Evolutionary conservation across 768 basidiomycete species (phyloP).

Genomic region (Wakefieldia striispora): DNA sequence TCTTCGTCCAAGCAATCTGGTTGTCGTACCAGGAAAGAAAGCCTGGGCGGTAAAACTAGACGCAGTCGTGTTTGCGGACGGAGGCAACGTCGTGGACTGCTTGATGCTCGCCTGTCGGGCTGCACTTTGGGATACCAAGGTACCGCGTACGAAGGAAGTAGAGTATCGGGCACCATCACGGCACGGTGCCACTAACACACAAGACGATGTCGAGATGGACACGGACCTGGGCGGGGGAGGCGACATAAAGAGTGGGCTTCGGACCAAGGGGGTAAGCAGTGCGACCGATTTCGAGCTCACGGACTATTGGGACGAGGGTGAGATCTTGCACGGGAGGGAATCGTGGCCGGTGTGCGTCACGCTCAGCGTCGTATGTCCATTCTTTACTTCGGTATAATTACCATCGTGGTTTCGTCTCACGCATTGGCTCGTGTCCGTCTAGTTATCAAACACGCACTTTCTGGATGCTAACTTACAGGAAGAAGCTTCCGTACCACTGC

Average conservation of each 20-base stretch:
- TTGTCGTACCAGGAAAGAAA: slow-evolving; percentile 57
- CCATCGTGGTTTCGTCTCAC: background rate
- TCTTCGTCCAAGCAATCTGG: slow-evolving; percentile 63
- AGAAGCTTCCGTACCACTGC: slow-evolving; percentile 62
- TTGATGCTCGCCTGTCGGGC: slow-evolving; percentile 77
- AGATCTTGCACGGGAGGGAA: slow-evolving; percentile 56
- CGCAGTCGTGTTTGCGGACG: slow-evolving; percentile 67
- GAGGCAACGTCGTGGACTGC: slow-evolving; percentile 75
- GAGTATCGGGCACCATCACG: slow-evolving; percentile 55
- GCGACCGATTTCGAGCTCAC: slow-evolving; percentile 83
- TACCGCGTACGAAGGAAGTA: slow-evolving; percentile 69
- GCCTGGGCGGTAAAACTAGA: slow-evolving; percentile 79
- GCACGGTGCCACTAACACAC: slow-evolving; percentile 20
- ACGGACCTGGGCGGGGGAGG: slow-evolving; percentile 40
- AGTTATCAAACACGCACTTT: slow-evolving; percentile 62
- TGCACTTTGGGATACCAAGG: slow-evolving; percentile 78
- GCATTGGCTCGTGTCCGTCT: background rate
- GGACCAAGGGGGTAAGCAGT: slow-evolving; percentile 44
- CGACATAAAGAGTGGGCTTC: slow-evolving; percentile 46
- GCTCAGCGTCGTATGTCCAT: slow-evolving; percentile 63
- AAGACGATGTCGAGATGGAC: slow-evolving; percentile 48
- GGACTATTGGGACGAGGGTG: slow-evolving; percentile 88
- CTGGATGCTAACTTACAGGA: slow-evolving; percentile 74
- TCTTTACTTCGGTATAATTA: background rate
- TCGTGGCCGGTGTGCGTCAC: slow-evolving; percentile 77